These are phyloP conservation scores for Nakazawaea anatomiae DNA, from an alignment of 805 yeast genomes.

Conservation along the genomic window DNA sequence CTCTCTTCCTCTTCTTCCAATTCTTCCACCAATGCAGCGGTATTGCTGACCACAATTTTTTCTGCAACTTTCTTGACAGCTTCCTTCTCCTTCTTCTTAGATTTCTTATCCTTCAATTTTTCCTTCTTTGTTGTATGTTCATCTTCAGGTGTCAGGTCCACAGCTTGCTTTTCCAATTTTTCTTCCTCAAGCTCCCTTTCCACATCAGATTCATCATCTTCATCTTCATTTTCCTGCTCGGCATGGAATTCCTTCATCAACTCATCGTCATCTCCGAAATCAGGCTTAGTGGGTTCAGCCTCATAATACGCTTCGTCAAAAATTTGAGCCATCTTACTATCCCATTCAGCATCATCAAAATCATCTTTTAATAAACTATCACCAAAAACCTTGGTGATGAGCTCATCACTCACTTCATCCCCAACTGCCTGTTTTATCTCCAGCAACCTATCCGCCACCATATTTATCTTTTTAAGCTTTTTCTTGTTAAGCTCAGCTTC, in stretches of 20 bases:
- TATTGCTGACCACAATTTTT: conserved; percentile 69
- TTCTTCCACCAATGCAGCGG: conserved; percentile 59
- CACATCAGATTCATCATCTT: conserved; percentile 11
- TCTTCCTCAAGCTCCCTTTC: conserved; percentile 19
- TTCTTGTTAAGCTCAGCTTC: conserved; percentile 62
- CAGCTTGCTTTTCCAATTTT: not conserved
- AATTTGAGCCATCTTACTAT: conserved; percentile 71
- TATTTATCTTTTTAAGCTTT: conserved; percentile 70
- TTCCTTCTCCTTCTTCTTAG: conserved; percentile 57
- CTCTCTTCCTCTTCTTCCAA: conserved; percentile 64
- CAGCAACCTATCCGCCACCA: conserved; percentile 64
- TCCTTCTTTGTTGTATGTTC: conserved; percentile 47
- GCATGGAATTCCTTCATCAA: conserved; percentile 33
- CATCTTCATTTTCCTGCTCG: conserved; percentile 12
- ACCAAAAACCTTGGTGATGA: conserved; percentile 61
- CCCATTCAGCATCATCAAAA: conserved; percentile 91
- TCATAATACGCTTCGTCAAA: conserved; percentile 80
- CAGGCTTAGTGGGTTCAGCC: conserved; percentile 49
- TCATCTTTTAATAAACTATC: conserved; percentile 78
- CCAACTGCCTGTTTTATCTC: conserved; percentile 68
- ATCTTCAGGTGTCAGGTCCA: conserved; percentile 8
- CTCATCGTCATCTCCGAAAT: conserved; percentile 59
- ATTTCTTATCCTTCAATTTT: conserved; percentile 45
- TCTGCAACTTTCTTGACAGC: conserved; percentile 64
- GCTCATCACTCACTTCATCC: conserved; percentile 51